phyloP scores from a whole-genome alignment of 345 rosid genomes.

The Ceriops tagal region DNA sequence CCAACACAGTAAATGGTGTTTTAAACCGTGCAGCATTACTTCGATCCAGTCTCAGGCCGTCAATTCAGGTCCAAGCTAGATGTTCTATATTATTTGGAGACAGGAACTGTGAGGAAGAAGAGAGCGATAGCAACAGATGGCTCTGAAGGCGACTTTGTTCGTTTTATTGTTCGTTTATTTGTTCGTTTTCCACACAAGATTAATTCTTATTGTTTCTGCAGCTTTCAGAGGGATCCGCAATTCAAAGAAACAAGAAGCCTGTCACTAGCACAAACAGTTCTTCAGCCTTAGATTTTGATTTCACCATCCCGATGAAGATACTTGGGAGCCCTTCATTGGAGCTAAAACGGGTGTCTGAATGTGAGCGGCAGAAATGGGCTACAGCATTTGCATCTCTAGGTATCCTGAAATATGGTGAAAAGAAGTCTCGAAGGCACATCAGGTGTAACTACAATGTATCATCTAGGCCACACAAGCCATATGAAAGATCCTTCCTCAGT shows the following conservation, averaged over 20 bases:
- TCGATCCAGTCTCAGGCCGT: slow-evolving; percentile 30
- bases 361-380: slow-evolving; percentile 42
- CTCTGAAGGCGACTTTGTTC: slow-evolving; percentile 17
- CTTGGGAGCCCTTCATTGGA: slow-evolving; percentile 50
- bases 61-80: slow-evolving; percentile 50
- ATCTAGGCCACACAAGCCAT: no score
- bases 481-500: no score
- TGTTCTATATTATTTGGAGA: slow-evolving; percentile 41
- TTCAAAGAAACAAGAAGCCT: slow-evolving; percentile 31
- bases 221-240: slow-evolving; percentile 31
- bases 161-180: no score
- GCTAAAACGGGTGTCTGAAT: slow-evolving; percentile 40
- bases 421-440: neutral
- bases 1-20: neutral
- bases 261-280: slow-evolving; percentile 7
- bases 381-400: slow-evolving; percentile 36
- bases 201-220: slow-evolving; percentile 16
- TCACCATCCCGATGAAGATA: slow-evolving; percentile 26
- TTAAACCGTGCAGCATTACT: slow-evolving; percentile 37
- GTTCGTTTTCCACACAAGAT: neutral
- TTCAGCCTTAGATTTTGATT: slow-evolving; percentile 40
- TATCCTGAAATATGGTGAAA: slow-evolving; percentile 7
- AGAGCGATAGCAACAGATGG: slow-evolving; percentile 24
- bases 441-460: neutral
- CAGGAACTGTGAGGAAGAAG: slow-evolving; percentile 32